Percentiles rank a stretch among this genome's conserved stretches.
These are phyloP conservation scores for Yamadazyma nakazawae DNA, from an alignment of 805 yeast species.

Conservation along the genomic window DNA sequence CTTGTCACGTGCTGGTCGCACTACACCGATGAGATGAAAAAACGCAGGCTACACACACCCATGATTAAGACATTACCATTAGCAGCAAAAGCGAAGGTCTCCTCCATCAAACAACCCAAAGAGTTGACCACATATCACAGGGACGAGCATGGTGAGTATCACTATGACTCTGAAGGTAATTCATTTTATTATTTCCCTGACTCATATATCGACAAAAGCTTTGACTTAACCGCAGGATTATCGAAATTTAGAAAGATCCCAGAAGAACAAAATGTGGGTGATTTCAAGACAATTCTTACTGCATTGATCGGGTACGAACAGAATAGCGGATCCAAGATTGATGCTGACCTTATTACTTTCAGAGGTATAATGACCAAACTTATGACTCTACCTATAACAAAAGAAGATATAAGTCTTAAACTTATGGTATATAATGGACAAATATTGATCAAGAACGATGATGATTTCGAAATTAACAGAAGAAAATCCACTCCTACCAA, in stretches of 20 bases:
- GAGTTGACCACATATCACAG: constrained; percentile 71
- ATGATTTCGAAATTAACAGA: constrained; percentile 33
- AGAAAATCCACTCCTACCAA: constrained; percentile 21
- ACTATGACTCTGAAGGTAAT: constrained; percentile 40
- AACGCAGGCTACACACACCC: not conserved
- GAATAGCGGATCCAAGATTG: constrained; percentile 36
- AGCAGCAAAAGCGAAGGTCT: constrained; percentile 52
- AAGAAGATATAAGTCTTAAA: constrained; percentile 57
- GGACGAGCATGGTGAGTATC: constrained; percentile 46
- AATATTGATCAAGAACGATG: constrained; percentile 56
- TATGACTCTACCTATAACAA: constrained; percentile 62
- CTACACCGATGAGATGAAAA: not conserved
- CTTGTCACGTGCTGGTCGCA: not conserved
- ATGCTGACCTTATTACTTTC: constrained; percentile 73
- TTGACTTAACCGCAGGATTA: constrained; percentile 66
- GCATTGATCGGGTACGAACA: constrained; percentile 59
- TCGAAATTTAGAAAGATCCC: constrained; percentile 55
- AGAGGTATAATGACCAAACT: constrained; percentile 80
- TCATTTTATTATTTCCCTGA: constrained; percentile 83
- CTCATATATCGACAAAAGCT: constrained; percentile 50
- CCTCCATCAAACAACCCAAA: constrained; percentile 80
- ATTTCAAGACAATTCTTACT: constrained; percentile 54
- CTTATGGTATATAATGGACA: constrained; percentile 73
- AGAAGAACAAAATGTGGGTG: constrained; percentile 50
- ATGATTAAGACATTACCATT: constrained; percentile 36